Base-by-base conservation (phyloP, 2,329 filamentous ascomycete genomes). In the Fusarium cicatricum region DNA sequence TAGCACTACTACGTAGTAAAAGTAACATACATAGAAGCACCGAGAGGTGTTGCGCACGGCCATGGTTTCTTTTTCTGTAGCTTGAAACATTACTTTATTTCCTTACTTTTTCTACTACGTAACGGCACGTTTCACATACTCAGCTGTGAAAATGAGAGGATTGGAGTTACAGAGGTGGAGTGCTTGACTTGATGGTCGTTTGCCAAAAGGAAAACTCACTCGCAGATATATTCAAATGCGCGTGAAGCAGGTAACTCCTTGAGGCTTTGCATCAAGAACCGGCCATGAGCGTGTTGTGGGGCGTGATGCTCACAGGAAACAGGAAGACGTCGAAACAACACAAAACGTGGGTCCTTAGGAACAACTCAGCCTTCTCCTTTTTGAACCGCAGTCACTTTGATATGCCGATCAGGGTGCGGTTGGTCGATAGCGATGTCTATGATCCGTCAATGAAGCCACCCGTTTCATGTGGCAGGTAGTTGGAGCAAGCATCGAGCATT, bases 401-500 rank as follows among this genome's bases (percentile, higher is more conserved):
- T 19, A 41, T 45, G 40, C 37, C 40, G 49, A 39, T 10, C 44
- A 23, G 23, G 33, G 44, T 19, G 16, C 34, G 17, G 17, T 32
- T 26, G 28, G 34, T 36, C n/a, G 37, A 47, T 36, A 17, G 29
- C 12, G 39, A 55, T 52, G 38, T 48, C 33, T 14, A 37, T 46
- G 40, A 50, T 52, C 55, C 52, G 34, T 50, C 46, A 49, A 43
- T 53, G 41, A 63, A 58, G 62, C 54, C 41, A 31, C 37, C 43
- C 39, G 64, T 67, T 67, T 67, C 64, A 67, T 67, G 64, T 65
- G 59, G 49, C 26, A 55, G 38, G 9, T 26, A 41, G 21, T 3
- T 33, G 39, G 23, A 39, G n/a, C 36, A 41, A 21, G 40, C 50
- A 41, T 50, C 33, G 44, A 17, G 37, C 60, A 29, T 51, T 61